These are phyloP conservation scores for Dothideomycetes sp. DNA, from an alignment of 2,329 filamentous ascomycete genomes.

Conservation along the genomic window DNA sequence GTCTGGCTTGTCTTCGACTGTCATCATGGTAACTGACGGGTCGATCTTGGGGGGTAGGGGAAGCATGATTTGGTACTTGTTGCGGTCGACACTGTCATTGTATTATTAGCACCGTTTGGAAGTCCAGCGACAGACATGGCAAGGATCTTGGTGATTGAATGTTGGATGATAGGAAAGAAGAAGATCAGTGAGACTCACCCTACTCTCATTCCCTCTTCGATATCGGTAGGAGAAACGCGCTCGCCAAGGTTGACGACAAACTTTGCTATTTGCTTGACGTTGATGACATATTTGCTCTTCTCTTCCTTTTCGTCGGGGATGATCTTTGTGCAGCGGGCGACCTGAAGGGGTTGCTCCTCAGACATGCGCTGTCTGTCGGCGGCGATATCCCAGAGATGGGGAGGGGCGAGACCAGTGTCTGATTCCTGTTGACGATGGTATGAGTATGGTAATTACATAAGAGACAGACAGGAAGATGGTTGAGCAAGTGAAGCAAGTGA, in stretches of 20 bases:
- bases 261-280: constrained; percentile 99
- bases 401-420: constrained; percentile 93
- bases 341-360: constrained; percentile 95
- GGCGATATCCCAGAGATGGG: constrained; percentile 97
- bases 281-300: constrained; percentile 99
- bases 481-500: background rate
- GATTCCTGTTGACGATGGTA: constrained; percentile 64
- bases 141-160: no score
- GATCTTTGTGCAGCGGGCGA: constrained; percentile 97
- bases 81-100: constrained; percentile 66
- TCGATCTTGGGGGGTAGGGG: constrained; percentile 97
- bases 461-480: no score
- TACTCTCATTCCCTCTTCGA: constrained; percentile 98
- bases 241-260: constrained; percentile 98
- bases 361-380: constrained; percentile 97
- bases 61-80: constrained; percentile 98
- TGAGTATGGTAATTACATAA: no score
- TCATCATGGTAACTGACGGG: constrained; percentile 99
- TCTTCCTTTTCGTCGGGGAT: constrained; percentile 95
- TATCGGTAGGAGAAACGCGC: constrained; percentile 94
- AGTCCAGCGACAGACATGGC: no score
- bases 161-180: background rate
- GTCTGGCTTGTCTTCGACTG: constrained; percentile 98
- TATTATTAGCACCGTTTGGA: background rate
- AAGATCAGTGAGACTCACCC: constrained; percentile 49